Conservation (phyloP, 148 eudicot genomes). For the Fagopyrum tataricum region DNA sequence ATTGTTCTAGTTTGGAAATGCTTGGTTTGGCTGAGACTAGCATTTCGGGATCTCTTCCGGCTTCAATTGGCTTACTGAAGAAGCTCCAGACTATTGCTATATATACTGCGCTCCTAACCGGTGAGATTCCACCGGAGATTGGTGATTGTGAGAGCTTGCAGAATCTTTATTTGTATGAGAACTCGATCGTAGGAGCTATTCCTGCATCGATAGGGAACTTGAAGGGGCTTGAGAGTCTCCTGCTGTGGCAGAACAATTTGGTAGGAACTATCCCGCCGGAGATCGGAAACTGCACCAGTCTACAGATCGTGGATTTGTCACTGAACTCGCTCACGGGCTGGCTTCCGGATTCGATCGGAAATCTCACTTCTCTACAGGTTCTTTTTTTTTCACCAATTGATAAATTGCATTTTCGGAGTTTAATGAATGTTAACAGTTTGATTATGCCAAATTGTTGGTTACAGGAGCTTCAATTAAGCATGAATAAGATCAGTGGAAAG, state of each 20-base stretch:
- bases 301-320: conserved; percentile 54
- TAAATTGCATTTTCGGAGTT: not conserved
- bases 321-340: conserved; percentile 66
- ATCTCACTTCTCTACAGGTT: conserved; percentile 23
- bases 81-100: conserved; percentile 70
- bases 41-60: conserved; percentile 67
- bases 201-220: conserved; percentile 54
- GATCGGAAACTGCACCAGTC: conserved; percentile 39
- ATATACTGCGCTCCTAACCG: conserved; percentile 75
- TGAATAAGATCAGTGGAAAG: conserved; percentile 61
- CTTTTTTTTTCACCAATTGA: not conserved
- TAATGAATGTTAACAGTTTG: not conserved
- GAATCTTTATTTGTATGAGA: conserved; percentile 71
- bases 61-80: conserved; percentile 55
- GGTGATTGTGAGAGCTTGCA: conserved; percentile 54
- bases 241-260: conserved; percentile 75
- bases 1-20: conserved; percentile 51
- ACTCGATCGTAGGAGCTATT: conserved; percentile 69
- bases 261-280: conserved; percentile 71
- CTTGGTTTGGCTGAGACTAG: conserved; percentile 85
- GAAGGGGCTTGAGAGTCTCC: conserved; percentile 42
- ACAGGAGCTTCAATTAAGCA: conserved; percentile 73
- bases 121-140: conserved; percentile 74
- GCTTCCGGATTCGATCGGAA: conserved; percentile 55
- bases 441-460: conserved; percentile 4